Evolutionary conservation across 176 grass and related monocot genomes (phyloP).

Genomic region (Aegilops sharonensis): DNA sequence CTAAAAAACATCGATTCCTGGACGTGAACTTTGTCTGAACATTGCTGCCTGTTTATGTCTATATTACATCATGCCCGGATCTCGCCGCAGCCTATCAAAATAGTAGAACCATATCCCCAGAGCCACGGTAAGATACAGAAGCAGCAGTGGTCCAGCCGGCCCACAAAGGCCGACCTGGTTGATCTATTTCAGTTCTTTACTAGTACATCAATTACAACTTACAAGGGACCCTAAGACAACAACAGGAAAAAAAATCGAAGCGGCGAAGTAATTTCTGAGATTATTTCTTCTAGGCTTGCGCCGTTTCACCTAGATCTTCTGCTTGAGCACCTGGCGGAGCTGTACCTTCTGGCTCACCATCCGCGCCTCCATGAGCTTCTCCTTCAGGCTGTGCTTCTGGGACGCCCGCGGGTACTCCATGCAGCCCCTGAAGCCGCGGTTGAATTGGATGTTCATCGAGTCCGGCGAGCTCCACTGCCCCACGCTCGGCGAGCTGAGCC

Average conservation of each 20-base stretch:
- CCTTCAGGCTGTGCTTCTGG: constrained; percentile 92
- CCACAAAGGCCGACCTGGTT: constrained; percentile 32
- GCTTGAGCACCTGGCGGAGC: constrained; percentile 87
- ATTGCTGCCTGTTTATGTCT: constrained; percentile 50
- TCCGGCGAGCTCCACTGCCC: constrained; percentile 83
- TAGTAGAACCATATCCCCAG: constrained; percentile 18
- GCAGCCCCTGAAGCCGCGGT: constrained; percentile 70
- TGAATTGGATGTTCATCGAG: constrained; percentile 64
- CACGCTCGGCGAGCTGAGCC: constrained; percentile 53
- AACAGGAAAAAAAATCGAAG: constrained; percentile 15
- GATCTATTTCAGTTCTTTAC: constrained; percentile 17
- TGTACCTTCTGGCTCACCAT: constrained; percentile 93
- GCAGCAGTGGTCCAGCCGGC: constrained; percentile 18
- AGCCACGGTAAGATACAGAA: constrained; percentile 39
- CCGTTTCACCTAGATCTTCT: constrained; percentile 65
- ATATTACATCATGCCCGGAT: constrained; percentile 42
- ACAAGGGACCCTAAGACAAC: constrained; percentile 43
- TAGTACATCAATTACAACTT: constrained; percentile 37
- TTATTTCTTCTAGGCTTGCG: constrained; percentile 47
- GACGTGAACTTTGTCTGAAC: constrained; percentile 21
- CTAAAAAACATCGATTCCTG: neutral
- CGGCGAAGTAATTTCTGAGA: constrained; percentile 13
- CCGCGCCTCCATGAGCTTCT: constrained; percentile 85
- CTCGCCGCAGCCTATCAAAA: constrained; percentile 26
- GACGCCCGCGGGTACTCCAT: constrained; percentile 74